Evolutionary conservation across 2,329 filamentous ascomycete genomes (phyloP), one percentile per base, ranked within the genome.

Genomic region (Pezicula carpinea): DNA sequence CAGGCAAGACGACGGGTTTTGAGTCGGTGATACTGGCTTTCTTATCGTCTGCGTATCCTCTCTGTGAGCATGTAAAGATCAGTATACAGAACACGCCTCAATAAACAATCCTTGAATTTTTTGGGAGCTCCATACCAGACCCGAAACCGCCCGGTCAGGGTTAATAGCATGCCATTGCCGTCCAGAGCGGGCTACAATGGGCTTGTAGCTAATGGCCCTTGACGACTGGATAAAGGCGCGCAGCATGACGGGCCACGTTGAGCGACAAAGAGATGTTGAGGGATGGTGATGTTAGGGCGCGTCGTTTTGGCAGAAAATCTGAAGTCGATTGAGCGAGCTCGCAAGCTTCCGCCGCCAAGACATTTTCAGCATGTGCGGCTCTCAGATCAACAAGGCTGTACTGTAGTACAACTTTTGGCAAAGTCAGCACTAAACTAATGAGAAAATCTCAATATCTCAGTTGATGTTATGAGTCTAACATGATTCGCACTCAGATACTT

Each of bases 191-290:
- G 75, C 71, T 66, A 70, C 70, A 65, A 70, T 60, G 62, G 77
- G 71, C 70, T 71, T 75, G 66, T 71, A 69, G 69, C 75, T 71
- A 66, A 82, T 69, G 62, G 74, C 72, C 74, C 74, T 79, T 64
- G 76, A 76, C 67, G 80, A 81, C 72, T 75, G 79, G 72, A 84
- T 71, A 69, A 80, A 83, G 68, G 78, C 79, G 73, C 80, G 81
- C 77, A 85, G 76, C 81, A 85, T 85, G 73, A 74, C 73, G 71
- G 70, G 72, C 71, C 74, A 67, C 64, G 56, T 57, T 46, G 66
- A 53, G 51, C 50, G 55, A 58, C 51, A 50, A 45, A 43, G 42
- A 43, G 49, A 51, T 52, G 52, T 56, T 54, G 51, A 49, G 44
- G 35, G 53, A 48, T 54, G 51, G 43, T 57, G 54, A 45, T 53